Percentiles rank a stretch among this genome's conserved stretches.
These are phyloP conservation scores for Sclerotinia spermophila DNA, from an alignment of 2,329 filamentous ascomycete genomes.

Conservation along the genomic window DNA sequence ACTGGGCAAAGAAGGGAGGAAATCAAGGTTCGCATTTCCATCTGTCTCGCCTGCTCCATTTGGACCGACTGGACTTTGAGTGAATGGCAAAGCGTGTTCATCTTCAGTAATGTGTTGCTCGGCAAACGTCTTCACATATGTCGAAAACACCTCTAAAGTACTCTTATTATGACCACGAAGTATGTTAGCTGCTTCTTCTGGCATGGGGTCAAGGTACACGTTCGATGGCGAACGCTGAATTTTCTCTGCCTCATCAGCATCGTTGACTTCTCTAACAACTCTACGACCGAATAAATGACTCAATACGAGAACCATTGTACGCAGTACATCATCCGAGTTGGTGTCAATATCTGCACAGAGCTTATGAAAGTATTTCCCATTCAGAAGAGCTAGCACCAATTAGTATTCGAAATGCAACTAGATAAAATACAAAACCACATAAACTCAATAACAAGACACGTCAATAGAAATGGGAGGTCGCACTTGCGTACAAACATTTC, in stretches of 20 bases:
- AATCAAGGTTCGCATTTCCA: conserved; percentile 21
- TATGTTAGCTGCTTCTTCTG: conserved; percentile 51
- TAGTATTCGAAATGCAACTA: conserved; percentile 15
- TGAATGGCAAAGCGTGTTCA: conserved; percentile 34
- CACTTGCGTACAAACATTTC: background rate
- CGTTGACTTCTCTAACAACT: conserved; percentile 47
- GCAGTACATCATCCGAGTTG: conserved; percentile 48
- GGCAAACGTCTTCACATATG: conserved; percentile 67
- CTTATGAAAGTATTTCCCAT: conserved; percentile 64
- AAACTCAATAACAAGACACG: background rate
- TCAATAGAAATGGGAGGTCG: background rate
- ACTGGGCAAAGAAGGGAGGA: conserved; percentile 38
- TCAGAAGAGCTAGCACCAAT: conserved; percentile 51
- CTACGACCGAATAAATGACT: conserved; percentile 66
- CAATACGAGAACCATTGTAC: conserved; percentile 64
- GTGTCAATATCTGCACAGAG: conserved; percentile 56
- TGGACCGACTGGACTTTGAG: conserved; percentile 29
- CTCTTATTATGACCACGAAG: conserved; percentile 61
- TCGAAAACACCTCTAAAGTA: conserved; percentile 58
- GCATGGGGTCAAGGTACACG: conserved; percentile 63
- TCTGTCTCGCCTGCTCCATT: background rate
- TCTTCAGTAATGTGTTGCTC: conserved; percentile 50
- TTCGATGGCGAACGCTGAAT: conserved; percentile 58
- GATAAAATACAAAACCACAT: background rate
- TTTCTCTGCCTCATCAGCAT: conserved; percentile 46